Percentiles rank a stretch among this genome's conserved stretches.
These are phyloP conservation scores for Amanita subjunquillea DNA, from an alignment of 768 basidiomycete genomes.

Conservation along the genomic window DNA sequence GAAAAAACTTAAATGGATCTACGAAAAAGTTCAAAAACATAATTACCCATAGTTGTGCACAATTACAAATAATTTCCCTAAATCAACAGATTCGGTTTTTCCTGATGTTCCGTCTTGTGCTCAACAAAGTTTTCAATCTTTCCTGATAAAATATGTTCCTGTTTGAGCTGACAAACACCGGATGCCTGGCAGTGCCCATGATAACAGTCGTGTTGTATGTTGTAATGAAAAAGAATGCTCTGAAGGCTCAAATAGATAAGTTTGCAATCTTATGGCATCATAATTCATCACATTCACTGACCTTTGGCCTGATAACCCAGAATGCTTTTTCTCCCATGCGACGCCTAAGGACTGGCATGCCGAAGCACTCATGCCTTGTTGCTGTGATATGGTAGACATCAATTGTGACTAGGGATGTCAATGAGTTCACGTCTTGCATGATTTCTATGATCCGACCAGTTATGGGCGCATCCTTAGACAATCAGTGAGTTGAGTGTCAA, in stretches of 20 bases:
- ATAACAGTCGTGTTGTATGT: neutral
- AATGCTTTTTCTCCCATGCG: constrained; percentile 1
- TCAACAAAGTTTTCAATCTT: neutral
- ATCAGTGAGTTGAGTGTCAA: constrained; percentile 6
- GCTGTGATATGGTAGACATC: constrained; percentile 10
- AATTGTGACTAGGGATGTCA: constrained; percentile 6
- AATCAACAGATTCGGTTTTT: too few relatives aligned
- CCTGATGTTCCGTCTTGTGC: neutral
- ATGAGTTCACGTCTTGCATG: constrained; percentile 3
- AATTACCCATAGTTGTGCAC: too few relatives aligned
- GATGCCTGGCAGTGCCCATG: neutral
- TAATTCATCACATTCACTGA: neutral
- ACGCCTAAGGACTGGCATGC: constrained; percentile 9
- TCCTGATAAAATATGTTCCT: neutral
- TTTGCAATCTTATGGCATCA: neutral
- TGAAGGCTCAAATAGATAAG: neutral
- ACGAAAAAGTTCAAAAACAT: too few relatives aligned
- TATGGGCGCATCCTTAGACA: neutral
- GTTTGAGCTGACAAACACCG: neutral
- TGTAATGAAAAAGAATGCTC: constrained; percentile 7
- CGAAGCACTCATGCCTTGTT: constrained; percentile 6
- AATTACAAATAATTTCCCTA: too few relatives aligned
- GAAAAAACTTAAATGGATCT: too few relatives aligned
- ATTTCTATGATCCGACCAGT: constrained; percentile 11
- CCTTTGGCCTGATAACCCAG: neutral